A percentile compares a stretch with the other conserved stretches of the same genome.
phyloP scores from a whole-genome alignment of 208 protist species.

The Trypanosoma grayi region DNA sequence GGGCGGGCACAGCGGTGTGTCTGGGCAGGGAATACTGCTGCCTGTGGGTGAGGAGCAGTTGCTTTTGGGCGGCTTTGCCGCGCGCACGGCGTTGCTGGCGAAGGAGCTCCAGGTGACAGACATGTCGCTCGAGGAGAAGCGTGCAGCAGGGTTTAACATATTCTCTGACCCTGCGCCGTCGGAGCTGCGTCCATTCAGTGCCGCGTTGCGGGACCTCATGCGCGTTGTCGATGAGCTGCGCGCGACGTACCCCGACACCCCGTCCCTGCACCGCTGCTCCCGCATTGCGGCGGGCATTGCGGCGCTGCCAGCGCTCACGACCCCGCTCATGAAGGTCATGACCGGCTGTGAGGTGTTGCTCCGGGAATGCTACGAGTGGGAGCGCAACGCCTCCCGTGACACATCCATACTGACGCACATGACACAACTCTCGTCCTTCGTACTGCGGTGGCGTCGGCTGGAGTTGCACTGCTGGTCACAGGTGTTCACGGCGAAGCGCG shows the following conservation, averaged over 20 bases:
- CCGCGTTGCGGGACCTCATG: conserved; percentile 63
- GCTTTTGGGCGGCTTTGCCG: conserved; percentile 74
- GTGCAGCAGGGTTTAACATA: conserved; percentile 80
- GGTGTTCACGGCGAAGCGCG: conserved; percentile 81
- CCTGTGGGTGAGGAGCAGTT: conserved; percentile 52
- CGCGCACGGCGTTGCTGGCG: conserved; percentile 48
- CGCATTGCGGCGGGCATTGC: conserved; percentile 85
- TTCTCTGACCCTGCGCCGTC: conserved; percentile 84
- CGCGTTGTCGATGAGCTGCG: conserved; percentile 67
- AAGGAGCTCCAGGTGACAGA: conserved; percentile 26
- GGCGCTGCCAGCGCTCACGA: conserved; percentile 74
- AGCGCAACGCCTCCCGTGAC: conserved; percentile 90
- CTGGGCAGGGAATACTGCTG: not conserved
- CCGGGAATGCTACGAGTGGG: conserved; percentile 95
- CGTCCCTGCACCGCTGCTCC: conserved; percentile 81
- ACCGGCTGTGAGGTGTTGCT: conserved; percentile 95
- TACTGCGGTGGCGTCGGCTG: conserved; percentile 96
- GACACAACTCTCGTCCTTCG: conserved; percentile 83
- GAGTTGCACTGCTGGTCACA: conserved; percentile 96
- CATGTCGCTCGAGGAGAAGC: conserved; percentile 43
- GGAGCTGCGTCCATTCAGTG: conserved; percentile 75
- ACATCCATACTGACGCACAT: conserved; percentile 91
- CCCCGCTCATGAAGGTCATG: conserved; percentile 94
- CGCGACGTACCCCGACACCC: conserved; percentile 88
- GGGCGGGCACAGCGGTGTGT: conserved; percentile 17